Base-by-base conservation (phyloP, 2,329 filamentous ascomycete genomes). In the Ceratocystis colombiana region DNA sequence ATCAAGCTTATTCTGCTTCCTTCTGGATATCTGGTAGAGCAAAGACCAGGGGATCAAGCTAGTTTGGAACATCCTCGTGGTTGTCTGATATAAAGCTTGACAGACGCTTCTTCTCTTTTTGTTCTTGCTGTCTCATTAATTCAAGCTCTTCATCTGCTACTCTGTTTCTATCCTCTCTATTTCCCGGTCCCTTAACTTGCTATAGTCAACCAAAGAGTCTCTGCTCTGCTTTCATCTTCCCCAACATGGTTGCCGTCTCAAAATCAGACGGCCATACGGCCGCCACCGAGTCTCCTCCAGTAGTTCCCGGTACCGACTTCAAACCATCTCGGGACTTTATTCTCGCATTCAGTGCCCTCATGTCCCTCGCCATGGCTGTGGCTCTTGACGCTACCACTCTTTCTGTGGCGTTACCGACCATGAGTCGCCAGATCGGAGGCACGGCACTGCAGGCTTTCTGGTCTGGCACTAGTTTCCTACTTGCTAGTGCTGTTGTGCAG, bases 391-490 rank as follows among this genome's bases (percentile, higher is more conserved):
- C 69, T 53, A 69, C 66, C 28, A 72, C 76, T 41, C 71, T 72
- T 2, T 71, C 73, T 3, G 75, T 73, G 0, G 73, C 72, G 0
- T 65, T 75, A 22, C 73, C 75, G 2, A 68, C 68, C 5, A 82
- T 85, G 66, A 78, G 82, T 8, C 70, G 73, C 22, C 78, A 80
- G 48, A 75, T 85, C 2, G 69, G 77, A 48, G 82, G 82, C 28
- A 79, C 79, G 0, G 81, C 81, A 1, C 79, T 84, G 41, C 78
- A 88, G 73, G 84, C 85, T 0, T 89, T 89, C 71, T 89, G 86
- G 87, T 81, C 84, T 12, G 87, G 86, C 1, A 89, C 87, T 3
- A 84, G 84, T 17, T 90, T 88, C 69, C 76, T 90, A 3, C 79
- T 90, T 4, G 82, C 85, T 2, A 84, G 82, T 66, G 84, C 86